Evolutionary conservation across 805 yeast genomes (phyloP), one percentile per base, ranked within the genome.

Genomic region (Candida insectalens): DNA sequence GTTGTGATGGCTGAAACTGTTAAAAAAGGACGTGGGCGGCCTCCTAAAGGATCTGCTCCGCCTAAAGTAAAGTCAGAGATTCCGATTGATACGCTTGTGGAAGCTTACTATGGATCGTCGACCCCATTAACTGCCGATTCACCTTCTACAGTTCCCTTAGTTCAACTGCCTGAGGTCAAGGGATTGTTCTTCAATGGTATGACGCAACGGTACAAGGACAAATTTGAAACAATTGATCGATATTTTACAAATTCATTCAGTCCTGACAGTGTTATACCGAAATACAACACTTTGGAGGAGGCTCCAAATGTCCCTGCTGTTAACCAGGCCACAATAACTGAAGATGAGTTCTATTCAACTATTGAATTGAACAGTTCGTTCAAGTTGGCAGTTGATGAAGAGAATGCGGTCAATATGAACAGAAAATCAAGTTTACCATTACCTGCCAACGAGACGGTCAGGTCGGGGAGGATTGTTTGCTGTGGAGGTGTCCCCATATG

Each of bases 401-500:
- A 12, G 10, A 21, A 12, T 21, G 23, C 10, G 10, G 12, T 8
- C 23, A 7, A 7, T 12, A 13, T 32, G 23, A 18, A 19, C n/a
- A 16, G 19, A 21, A 12, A 29, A 18, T 27, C 34, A 6, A 12
- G 6, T 13, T 19, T 41, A 6, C 29, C 35, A 17, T 47, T 38
- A 19, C 58, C 59, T 2, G 32, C 33, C 6, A 43, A 45, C 22
- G 31, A 36, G 9, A 34, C 19, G 6, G 30, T 42, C 14, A 41
- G 61, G 33, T 13, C 25, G 5, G 62, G 62, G 0, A 33, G 38
- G 16, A 43, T 49, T 3, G 26, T 50, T 2, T 55, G 54, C 32
- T 46, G 54, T 6, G 61, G 61, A 15, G 61, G 60, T 2, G 13
- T 49, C 3, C 57, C 61, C 3, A 16, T 54, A 9, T 32, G 39